Conservation (phyloP, 192 early-diverging fungal species). For the Phlyctochytrium arcticum region DNA sequence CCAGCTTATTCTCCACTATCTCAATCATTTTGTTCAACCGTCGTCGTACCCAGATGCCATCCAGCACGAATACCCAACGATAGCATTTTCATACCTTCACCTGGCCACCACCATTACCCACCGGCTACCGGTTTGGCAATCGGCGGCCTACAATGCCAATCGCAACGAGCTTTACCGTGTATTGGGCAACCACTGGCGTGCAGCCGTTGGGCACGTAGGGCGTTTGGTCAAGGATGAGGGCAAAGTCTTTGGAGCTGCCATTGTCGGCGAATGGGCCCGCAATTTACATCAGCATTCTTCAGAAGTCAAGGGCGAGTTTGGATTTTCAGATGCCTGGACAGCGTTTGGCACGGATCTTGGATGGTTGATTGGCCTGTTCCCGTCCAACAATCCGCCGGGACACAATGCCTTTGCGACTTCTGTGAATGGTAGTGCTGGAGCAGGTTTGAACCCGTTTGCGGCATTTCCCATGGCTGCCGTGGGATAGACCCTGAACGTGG, state of each 20-base stretch:
- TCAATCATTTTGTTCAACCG: slow-evolving; percentile 44
- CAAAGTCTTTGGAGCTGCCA: slow-evolving; percentile 73
- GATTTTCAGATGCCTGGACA: slow-evolving; percentile 56
- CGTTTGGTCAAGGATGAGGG: slow-evolving; percentile 67
- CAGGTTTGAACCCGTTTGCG: no score
- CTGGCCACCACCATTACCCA: slow-evolving; percentile 67
- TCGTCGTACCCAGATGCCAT: slow-evolving; percentile 67
- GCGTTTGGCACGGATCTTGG: slow-evolving; percentile 60
- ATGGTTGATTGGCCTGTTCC: slow-evolving; percentile 68
- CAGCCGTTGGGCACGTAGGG: slow-evolving; percentile 67
- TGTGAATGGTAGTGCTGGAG: neutral
- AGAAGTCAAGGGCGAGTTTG: slow-evolving; percentile 47
- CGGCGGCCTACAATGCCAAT: no score
- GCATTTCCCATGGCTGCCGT: neutral
- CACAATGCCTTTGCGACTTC: neutral
- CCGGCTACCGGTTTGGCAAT: slow-evolving; percentile 80
- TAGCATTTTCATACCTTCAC: slow-evolving; percentile 77
- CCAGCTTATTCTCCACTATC: slow-evolving; percentile 42
- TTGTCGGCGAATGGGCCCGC: slow-evolving; percentile 81
- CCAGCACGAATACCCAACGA: slow-evolving; percentile 73
- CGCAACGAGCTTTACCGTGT: slow-evolving; percentile 74
- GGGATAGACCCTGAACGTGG: no score
- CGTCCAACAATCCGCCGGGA: neutral
- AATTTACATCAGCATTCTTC: slow-evolving; percentile 64
- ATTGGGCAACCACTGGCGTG: slow-evolving; percentile 72